Base-by-base conservation (phyloP, 139 green algal species). In the Auxenochlorella pyrenoidosa region DNA sequence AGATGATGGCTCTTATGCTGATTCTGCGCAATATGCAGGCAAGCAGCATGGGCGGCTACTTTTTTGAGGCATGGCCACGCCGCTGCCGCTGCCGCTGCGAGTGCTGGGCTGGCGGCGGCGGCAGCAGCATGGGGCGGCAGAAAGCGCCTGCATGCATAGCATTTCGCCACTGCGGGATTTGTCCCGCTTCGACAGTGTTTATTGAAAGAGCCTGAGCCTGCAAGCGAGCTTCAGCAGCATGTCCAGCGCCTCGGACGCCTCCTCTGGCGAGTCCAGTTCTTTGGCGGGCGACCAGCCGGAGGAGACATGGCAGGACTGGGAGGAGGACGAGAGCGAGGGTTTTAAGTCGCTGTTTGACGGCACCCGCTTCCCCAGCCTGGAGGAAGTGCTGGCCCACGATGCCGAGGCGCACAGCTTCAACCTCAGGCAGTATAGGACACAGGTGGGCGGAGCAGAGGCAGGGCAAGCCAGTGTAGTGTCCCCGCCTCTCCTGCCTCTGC, bases 301-400 rank as follows among this genome's bases (percentile, higher is more conserved):
- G 24, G 82, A 87, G 24, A 84, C 82, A 18, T 95, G 89, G 90
- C 87, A 91, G 18, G 89, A 94, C 40, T 95, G 93, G 92, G 78
- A 91, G 44, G 91, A 83, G 1, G 90, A 87, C 10, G 91, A 93
- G 2, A 90, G 94, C 36, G 90, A 94, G 66, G 81, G 84, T 34
- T 92, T 95, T 1, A 79, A 89, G 68, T 94, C 90, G 84, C 86
- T 98, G 26, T 97, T 98, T 54, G 78, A 15, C 5, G 85, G 87
- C 1, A 43, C 59, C 4, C 40, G 89, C 40, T 90, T 97, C 60
- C 77, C 87, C 0, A 93, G 66, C 28, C 88, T 93, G 15, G 89
- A 93, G 21, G 95, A 91, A 43, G 95, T 94, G 8, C 86, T 98
- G 13, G 71, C 66, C 2, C 85, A 96, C 79, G 96, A 98, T 73